Evolutionary conservation across 2,329 filamentous ascomycete genomes (phyloP), one percentile per base, ranked within the genome.

Genomic region (Hirsutella minnesotensis): DNA sequence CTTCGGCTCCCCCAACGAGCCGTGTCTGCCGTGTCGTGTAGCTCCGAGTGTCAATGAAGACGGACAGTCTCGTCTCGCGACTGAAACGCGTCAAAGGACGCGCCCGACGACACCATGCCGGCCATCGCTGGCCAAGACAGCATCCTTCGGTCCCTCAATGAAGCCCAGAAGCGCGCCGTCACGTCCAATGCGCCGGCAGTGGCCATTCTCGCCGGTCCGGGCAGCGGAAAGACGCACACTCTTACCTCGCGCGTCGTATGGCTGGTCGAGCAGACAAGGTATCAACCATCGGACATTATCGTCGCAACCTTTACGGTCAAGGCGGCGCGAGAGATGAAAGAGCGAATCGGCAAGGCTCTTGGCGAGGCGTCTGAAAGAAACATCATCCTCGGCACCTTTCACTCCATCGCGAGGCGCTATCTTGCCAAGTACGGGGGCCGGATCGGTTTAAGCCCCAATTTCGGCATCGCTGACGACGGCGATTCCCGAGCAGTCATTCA

Each of bases 271-370:
- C 71, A 83, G 53, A 67, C 77, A 52, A 77, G 81, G 35, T 77
- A 86, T 52, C 75, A 78, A 44, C 90, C 90, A 55, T 79, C 84
- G 66, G 87, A 95, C 65, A 80, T 96, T 54, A 81, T 98, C 46
- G 90, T 95, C 46, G 92, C 90, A 47, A 96, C 90, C 0, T 98
- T 98, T 58, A 98, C 92, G 2, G 88, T 95, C 60, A 96, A 96
- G 61, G 89, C 92, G 1, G 86, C 89, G 16, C 77, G 70, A 16
- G 90, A 96, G 66, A 98, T 98, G 90, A 87, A 88, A 55, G 80
- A 87, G 56, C 78, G 90, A 8, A 86, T 96, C 44, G 79, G 81
- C 0, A 81, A 75, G 45, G 73, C 86, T n/a, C 71, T 96, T n/a
- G 88, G 88, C 1, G 75, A 83, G 46, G 81, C 81, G 5, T 66